A percentile compares a stretch with the other conserved stretches of the same genome.
Evolutionary conservation across 805 yeast genomes (phyloP).

Genomic region (Barnettozyma sp.): DNA sequence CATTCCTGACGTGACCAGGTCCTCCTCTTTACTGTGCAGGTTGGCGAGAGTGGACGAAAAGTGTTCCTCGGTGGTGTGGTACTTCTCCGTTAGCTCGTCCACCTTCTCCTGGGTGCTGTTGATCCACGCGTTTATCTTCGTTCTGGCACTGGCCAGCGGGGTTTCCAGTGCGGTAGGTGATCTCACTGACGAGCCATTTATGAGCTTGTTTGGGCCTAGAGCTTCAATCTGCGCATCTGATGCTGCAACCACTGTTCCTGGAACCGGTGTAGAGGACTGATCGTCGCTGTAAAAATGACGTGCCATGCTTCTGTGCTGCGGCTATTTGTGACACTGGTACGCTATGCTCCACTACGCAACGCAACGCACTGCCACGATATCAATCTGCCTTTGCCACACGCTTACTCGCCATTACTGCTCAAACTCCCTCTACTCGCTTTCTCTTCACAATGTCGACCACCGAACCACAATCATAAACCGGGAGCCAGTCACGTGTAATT

Average conservation of each 20-base stretch:
- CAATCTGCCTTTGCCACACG: too few species aligned
- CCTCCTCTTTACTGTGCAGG: conserved; percentile 60
- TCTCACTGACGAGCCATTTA: conserved; percentile 52
- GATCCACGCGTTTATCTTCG: conserved; percentile 23
- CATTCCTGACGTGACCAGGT: conserved; percentile 60
- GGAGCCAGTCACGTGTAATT: too few species aligned
- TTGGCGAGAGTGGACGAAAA: conserved; percentile 56
- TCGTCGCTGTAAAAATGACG: conserved; percentile 44
- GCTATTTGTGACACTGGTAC: neutral
- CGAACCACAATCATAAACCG: too few species aligned
- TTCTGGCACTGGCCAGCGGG: conserved; percentile 42
- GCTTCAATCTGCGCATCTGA: conserved; percentile 35
- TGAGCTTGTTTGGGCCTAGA: conserved; percentile 40
- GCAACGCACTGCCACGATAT: neutral
- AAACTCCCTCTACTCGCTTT: too few species aligned
- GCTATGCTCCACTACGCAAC: neutral
- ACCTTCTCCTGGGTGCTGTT: conserved; percentile 31
- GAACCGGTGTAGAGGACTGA: conserved; percentile 36
- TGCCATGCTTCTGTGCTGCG: conserved; percentile 1
- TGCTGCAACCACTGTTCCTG: conserved; percentile 44
- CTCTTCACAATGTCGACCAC: too few species aligned
- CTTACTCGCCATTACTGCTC: too few species aligned
- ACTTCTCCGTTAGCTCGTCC: conserved; percentile 42
- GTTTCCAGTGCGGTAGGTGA: conserved; percentile 44
- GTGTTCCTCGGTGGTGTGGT: conserved; percentile 53